Evolutionary conservation across 495 filamentous ascomycete genomes (phyloP).

Genomic region (Daldinia grandis): DNA sequence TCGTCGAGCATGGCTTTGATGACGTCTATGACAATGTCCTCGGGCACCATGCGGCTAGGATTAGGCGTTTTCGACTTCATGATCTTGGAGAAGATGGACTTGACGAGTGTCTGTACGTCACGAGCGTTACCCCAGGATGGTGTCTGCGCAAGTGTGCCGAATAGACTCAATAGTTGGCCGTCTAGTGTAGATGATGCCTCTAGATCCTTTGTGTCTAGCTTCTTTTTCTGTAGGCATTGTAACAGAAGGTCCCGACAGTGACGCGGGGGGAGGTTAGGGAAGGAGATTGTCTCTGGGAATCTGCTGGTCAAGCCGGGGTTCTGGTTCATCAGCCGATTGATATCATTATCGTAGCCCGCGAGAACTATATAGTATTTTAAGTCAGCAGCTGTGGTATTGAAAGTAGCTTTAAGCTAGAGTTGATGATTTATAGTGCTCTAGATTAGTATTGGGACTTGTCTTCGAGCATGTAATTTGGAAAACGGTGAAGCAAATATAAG

Average conservation of each 20-base stretch:
- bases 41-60: constrained; percentile 34
- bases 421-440: not conserved
- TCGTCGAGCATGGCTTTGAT: constrained; percentile 59
- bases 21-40: constrained; percentile 49
- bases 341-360: constrained; percentile 76
- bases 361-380: constrained; percentile 54
- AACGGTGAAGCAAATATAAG: not conserved
- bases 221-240: constrained; percentile 28
- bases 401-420: not conserved
- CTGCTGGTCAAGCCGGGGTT: constrained; percentile 67
- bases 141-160: constrained; percentile 55
- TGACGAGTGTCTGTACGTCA: constrained; percentile 67
- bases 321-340: constrained; percentile 71
- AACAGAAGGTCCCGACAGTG: constrained; percentile 54
- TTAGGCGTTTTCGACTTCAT: constrained; percentile 47
- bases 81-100: constrained; percentile 57
- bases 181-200: constrained; percentile 44
- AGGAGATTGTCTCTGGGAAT: constrained; percentile 64
- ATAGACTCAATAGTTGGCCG: constrained; percentile 45
- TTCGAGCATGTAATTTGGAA: not conserved
- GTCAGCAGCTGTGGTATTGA: constrained; percentile 32
- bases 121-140: constrained; percentile 74
- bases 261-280: constrained; percentile 49
- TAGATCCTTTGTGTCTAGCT: constrained; percentile 53
- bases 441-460: not conserved